phyloP scores from a whole-genome alignment of 208 protist genomes.

The Wallacemonas sp. region DNA sequence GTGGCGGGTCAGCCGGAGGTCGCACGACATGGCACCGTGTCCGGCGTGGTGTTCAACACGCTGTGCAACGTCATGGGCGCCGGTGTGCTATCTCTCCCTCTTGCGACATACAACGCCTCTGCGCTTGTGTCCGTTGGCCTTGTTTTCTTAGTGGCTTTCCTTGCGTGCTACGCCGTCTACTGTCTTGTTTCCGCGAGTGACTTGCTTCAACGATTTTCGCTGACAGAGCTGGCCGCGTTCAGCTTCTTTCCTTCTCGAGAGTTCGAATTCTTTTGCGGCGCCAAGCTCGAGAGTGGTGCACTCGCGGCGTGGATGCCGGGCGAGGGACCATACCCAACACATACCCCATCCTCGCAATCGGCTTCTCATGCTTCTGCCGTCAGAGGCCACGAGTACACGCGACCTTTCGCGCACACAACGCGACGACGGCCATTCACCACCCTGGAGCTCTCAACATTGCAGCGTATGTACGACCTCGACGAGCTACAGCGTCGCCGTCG shows the following conservation, averaged over 20 bases:
- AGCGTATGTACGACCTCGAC: constrained; percentile 12
- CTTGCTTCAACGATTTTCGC: constrained; percentile 46
- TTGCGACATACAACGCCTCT: constrained; percentile 65
- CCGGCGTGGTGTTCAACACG: constrained; percentile 60
- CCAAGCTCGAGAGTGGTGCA: background rate
- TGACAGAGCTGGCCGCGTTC: constrained; percentile 62
- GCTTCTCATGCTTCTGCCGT: background rate
- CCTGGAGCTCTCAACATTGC: background rate
- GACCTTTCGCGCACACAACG: background rate
- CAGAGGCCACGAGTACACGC: background rate
- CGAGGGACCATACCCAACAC: no score
- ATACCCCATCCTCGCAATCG: no score
- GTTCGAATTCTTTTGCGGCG: constrained; percentile 45
- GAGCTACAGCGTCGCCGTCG: constrained; percentile 38
- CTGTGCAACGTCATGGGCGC: constrained; percentile 77
- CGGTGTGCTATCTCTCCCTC: constrained; percentile 61
- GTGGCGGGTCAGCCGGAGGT: constrained; percentile 26
- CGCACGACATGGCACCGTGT: constrained; percentile 34
- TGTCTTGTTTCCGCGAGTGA: constrained; percentile 52
- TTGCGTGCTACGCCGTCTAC: constrained; percentile 53
- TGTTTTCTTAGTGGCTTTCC: constrained; percentile 27
- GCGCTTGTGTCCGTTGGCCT: constrained; percentile 36
- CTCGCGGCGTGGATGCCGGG: no score
- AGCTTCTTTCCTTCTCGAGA: constrained; percentile 40
- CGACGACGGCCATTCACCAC: background rate